These are phyloP conservation scores for Diaporthe batatas DNA, from an alignment of 2,329 filamentous ascomycete species.

Conservation along the genomic window DNA sequence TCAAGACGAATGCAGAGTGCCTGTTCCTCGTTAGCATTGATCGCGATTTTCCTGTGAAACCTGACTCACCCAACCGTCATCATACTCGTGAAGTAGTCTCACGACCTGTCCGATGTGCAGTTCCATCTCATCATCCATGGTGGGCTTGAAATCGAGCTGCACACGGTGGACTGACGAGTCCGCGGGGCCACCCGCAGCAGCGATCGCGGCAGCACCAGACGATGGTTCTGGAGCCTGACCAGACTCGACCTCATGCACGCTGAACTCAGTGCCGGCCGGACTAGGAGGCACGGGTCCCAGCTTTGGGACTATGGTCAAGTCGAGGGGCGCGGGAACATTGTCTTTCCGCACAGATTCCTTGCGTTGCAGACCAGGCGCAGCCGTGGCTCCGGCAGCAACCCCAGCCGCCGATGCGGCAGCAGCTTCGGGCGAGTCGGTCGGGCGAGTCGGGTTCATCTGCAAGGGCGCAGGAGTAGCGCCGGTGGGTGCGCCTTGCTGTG, in stretches of 20 bases:
- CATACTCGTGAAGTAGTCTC: constrained; percentile 92
- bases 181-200: constrained; percentile 71
- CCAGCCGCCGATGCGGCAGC: constrained; percentile 32
- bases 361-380: constrained; percentile 56
- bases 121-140: constrained; percentile 91
- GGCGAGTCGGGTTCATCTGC: constrained; percentile 27
- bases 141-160: constrained; percentile 93
- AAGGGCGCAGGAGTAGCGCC: constrained; percentile 32
- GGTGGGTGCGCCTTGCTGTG: constrained; percentile 74
- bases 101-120: constrained; percentile 87
- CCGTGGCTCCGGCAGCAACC: constrained; percentile 46
- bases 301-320: constrained; percentile 63
- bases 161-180: constrained; percentile 85
- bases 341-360: constrained; percentile 70
- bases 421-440: constrained; percentile 14
- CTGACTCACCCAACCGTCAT: constrained; percentile 92
- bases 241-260: constrained; percentile 55
- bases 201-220: constrained; percentile 70
- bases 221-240: constrained; percentile 65
- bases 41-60: not conserved
- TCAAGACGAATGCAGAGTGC: constrained; percentile 93
- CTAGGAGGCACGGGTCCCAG: constrained; percentile 63
- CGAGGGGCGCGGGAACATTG: constrained; percentile 60
- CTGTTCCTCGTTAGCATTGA: constrained; percentile 56
- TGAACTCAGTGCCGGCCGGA: constrained; percentile 74